These are phyloP conservation scores for Globisporangium solare DNA, from an alignment of 352 stramenopile genomes.

Conservation along the genomic window DNA sequence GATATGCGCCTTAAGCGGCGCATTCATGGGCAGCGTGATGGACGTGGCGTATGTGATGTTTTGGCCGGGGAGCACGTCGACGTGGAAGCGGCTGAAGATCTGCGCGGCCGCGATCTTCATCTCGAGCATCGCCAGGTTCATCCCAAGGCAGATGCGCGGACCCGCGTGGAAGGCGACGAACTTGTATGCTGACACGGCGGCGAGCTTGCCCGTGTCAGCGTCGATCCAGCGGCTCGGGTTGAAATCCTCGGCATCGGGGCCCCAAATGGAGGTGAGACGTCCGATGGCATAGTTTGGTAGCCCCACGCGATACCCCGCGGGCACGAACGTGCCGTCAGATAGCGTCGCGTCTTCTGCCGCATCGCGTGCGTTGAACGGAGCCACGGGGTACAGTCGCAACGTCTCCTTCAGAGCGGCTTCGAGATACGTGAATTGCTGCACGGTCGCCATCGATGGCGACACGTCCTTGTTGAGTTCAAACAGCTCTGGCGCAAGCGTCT, in stretches of 20 bases:
- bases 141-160: conserved; percentile 1
- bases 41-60: conserved; percentile 19
- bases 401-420: conserved; percentile 56
- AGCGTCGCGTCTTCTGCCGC: conserved; percentile 44
- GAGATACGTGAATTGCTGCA: conserved; percentile 53
- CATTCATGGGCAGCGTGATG: conserved; percentile 17
- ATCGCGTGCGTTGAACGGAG: conserved; percentile 33
- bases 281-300: conserved; percentile 52
- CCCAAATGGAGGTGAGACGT: conserved; percentile 49
- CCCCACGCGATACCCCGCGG: conserved; percentile 32
- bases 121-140: conserved; percentile 27
- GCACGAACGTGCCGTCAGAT: conserved; percentile 63
- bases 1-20: conserved; percentile 6
- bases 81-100: conserved; percentile 28
- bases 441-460: conserved; percentile 23
- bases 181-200: too few species aligned
- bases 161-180: neutral
- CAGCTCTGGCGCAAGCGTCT: too few species aligned
- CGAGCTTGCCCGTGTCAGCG: conserved; percentile 21
- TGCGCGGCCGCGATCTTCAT: conserved; percentile 35
- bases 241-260: conserved; percentile 41
- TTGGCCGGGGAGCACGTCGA: conserved; percentile 15
- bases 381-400: conserved; percentile 53
- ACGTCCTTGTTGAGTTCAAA: too few species aligned
- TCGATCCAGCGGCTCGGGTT: conserved; percentile 58